These are phyloP conservation scores for Mrakiaceae sp. DNA, from an alignment of 1,284 basidiomycete species.

Conservation along the genomic window DNA sequence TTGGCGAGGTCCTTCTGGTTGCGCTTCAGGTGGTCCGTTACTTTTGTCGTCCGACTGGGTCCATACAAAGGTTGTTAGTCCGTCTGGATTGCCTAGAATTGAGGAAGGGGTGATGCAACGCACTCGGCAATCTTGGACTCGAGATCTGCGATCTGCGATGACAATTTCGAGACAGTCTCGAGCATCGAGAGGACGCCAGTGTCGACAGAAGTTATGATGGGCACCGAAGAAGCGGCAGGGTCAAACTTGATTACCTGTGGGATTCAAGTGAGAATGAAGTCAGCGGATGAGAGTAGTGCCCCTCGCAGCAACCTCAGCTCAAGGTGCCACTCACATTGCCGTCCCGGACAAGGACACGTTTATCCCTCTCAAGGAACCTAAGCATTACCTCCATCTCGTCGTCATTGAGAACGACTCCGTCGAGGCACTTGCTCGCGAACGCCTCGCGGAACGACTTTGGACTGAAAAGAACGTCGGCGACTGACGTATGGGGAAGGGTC, in stretches of 20 bases:
- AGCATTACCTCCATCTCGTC: slow-evolving; percentile 58
- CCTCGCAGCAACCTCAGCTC: no score
- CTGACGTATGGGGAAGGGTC: slow-evolving; percentile 40
- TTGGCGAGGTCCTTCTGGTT: slow-evolving; percentile 63
- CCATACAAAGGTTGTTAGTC: no score
- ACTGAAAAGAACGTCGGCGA: slow-evolving; percentile 54
- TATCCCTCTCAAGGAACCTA: slow-evolving; percentile 68
- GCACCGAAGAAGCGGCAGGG: slow-evolving; percentile 28
- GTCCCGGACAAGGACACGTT: slow-evolving; percentile 48
- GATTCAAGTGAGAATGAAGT: not conserved
- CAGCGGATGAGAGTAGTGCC: not conserved
- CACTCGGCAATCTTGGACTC: slow-evolving; percentile 59
- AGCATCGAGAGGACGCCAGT: slow-evolving; percentile 55
- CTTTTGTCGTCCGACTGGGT: no score
- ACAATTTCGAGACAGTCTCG: slow-evolving; percentile 51
- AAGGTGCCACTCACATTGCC: slow-evolving; percentile 44
- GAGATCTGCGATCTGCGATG: slow-evolving; percentile 52
- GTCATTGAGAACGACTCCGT: slow-evolving; percentile 41
- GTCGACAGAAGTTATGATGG: no score
- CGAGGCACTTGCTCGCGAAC: slow-evolving; percentile 38
- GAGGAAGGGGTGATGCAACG: slow-evolving; percentile 20
- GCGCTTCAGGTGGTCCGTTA: no score
- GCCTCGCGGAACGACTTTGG: slow-evolving; percentile 49
- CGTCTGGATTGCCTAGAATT: no score
- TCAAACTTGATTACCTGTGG: slow-evolving; percentile 66